Evolutionary conservation across 2,329 filamentous ascomycete genomes (phyloP).

Genomic region (Thermoascus crustaceus): DNA sequence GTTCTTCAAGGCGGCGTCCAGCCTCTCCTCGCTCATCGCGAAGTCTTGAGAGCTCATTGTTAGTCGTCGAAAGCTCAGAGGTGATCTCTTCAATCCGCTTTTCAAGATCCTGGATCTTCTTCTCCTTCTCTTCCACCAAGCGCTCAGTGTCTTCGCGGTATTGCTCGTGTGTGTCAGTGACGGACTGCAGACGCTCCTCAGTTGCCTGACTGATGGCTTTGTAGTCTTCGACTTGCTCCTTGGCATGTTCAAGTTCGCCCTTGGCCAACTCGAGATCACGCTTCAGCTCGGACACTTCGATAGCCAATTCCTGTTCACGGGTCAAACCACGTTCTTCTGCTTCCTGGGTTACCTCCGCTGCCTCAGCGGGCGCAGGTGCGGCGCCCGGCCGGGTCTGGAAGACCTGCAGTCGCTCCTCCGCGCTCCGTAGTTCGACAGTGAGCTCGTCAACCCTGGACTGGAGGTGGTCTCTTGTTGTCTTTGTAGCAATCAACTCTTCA

Average conservation of each 20-base stretch:
- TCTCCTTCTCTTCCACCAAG: constrained; percentile 67
- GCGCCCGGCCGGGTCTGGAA: constrained; percentile 72
- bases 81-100: constrained; percentile 78
- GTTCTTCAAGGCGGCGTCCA: constrained; percentile 63
- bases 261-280: constrained; percentile 76
- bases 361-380: constrained; percentile 41
- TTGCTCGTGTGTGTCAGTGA: constrained; percentile 73
- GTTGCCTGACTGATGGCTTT: constrained; percentile 77
- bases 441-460: constrained; percentile 84
- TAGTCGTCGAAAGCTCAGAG: constrained; percentile 70
- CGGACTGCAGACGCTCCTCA: constrained; percentile 76
- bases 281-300: constrained; percentile 78
- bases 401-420: constrained; percentile 76
- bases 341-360: constrained; percentile 36
- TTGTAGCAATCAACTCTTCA: constrained; percentile 76
- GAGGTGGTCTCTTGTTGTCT: constrained; percentile 82
- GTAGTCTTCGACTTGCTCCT: constrained; percentile 77
- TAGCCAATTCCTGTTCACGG: constrained; percentile 68
- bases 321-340: constrained; percentile 52
- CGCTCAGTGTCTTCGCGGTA: constrained; percentile 80
- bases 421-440: constrained; percentile 75
- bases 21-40: constrained; percentile 74
- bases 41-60: constrained; percentile 70
- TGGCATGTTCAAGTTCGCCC: constrained; percentile 71
- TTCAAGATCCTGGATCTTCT: constrained; percentile 70